Base-by-base conservation (phyloP, 331 rosid species). In the Phaseolus coccineus region DNA sequence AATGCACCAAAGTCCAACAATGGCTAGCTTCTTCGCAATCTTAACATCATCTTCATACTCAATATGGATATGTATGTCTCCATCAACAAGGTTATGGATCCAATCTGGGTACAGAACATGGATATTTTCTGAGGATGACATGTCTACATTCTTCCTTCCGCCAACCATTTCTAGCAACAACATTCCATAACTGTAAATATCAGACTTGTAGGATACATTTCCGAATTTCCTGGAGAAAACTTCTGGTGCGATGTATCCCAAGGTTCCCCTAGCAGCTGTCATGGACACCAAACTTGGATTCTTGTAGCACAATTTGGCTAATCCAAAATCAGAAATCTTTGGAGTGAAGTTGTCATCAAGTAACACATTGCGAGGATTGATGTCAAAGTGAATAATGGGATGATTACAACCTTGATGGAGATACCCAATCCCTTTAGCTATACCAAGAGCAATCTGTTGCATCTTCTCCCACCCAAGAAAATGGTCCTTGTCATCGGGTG, bases 1-100 rank as follows among this genome's bases (percentile, higher is more conserved):
- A 19, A 53, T 53, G 59, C 59, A 53, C 63, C 77, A 73, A 73
- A 73, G 77, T 13, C 78, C 78, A 0, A 74, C 78, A 28, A 59
- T 50, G 1, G 70, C 70, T 1, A 59, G 33, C 19, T 74, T 59
- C 58, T 74, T 74, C n/a, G 79, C 79, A 59, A 59, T 74, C 28
- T 37, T 74, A 59, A 15, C 35, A n/a, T 74, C 48, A 44, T 13
- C 59, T 14, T 14, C 55, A 15, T 50, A 2, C 19, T 50, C 55
- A 50, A 50, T 22, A 15, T 50, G 7, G 55, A 50, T 50, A 15
- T 50, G 55, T 50, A 50, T 5, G 7, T 50, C 59, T 44, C 71
- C 55, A 50, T 50, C 55, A 50, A 50, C 55, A 8, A 50, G 19
- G 19, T 15, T 50, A 15, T 50, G 8, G 22, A 50, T 50, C 55